Evolutionary conservation across 1,284 basidiomycete species (phyloP), one percentile per base, ranked within the genome.

Genomic region (Dichomitus squalens): DNA sequence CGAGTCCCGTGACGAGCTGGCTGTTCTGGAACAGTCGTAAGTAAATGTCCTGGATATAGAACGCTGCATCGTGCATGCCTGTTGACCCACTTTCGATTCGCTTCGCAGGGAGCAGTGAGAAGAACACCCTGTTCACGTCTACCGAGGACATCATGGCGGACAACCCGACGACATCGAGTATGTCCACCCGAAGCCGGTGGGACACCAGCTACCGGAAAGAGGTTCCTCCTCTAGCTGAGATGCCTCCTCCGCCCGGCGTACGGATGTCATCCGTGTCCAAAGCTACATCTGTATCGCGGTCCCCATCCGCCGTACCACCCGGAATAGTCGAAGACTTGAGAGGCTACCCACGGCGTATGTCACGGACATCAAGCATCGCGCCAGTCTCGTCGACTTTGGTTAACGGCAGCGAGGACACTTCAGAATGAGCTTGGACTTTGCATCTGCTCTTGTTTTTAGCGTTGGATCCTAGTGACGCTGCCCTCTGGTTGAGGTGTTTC

Each of bases 81-180:
- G 9, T 21, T 47, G 27, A 11, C 31, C 49, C 29, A 49, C 49
- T 12, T 39, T 50, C 0, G 2, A 20, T 8, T 33, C 7, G 16
- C 4, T 35, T 33, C 29, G 4, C 39, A 60, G 58, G 46, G 3
- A 49, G 55, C 23, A 36, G 39, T 14, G 51, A 38, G 9, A 49
- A 44, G 0, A 58, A 56, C 43, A 75, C 73, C 7, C 63, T 71
- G 25, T 76, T 76, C 60, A 78, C 76, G 3, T 72, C 73, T 0
- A 73, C 76, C 0, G 76, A 76, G 50, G 77, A 77, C 2, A 79
- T 79, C 49, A 55, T 78, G 60, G 72, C 73, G 20, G 70, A 71
- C 52, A 72, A 74, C 47, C 70, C 73, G 31, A 68, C 66, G 41
- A 64, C 64, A 50, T 51, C 58, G 21, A 66, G 63, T 54, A 53